Percentiles rank a stretch among this genome's conserved stretches.
phyloP scores from a whole-genome alignment of 768 basidiomycete genomes.

The Cyclocybe cylindracea region DNA sequence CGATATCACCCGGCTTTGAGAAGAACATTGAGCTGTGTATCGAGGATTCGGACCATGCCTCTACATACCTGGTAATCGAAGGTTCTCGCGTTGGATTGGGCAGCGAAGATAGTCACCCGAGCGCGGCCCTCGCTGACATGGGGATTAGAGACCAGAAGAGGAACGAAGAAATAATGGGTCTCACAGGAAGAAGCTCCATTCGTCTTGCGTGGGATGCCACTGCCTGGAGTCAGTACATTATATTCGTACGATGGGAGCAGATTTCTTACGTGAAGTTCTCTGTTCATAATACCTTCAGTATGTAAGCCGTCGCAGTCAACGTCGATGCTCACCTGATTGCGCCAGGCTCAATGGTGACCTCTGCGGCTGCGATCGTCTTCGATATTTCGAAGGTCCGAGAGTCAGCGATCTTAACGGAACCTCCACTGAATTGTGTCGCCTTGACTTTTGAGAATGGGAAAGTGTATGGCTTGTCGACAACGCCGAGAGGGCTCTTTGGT shows the following conservation, averaged over 20 bases:
- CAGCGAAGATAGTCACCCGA: slow-evolving; percentile 61
- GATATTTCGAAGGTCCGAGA: slow-evolving; percentile 52
- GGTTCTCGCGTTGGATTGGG: slow-evolving; percentile 53
- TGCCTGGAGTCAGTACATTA: slow-evolving; percentile 15
- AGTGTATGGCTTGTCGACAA: slow-evolving; percentile 45
- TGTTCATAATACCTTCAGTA: slow-evolving; percentile 11
- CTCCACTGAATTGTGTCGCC: slow-evolving; percentile 48
- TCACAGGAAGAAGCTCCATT: slow-evolving; percentile 65
- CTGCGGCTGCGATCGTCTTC: slow-evolving; percentile 53
- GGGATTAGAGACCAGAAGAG: slow-evolving; percentile 19
- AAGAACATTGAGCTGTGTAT: slow-evolving; percentile 44
- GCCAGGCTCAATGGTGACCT: slow-evolving; percentile 57
- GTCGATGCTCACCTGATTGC: slow-evolving; percentile 49
- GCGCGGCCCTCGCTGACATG: slow-evolving; percentile 42
- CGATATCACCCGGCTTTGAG: slow-evolving; percentile 66
- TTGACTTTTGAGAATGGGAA: slow-evolving; percentile 52
- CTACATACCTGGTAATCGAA: slow-evolving; percentile 55
- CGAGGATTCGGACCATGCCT: slow-evolving; percentile 51
- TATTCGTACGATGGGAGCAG: neutral
- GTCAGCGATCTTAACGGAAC: slow-evolving; percentile 61
- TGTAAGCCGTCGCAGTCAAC: neutral
- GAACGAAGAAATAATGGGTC: slow-evolving; percentile 8
- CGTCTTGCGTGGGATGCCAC: slow-evolving; percentile 75
- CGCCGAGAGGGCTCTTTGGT: slow-evolving; percentile 45
- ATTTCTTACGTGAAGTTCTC: slow-evolving; percentile 54